A percentile compares a stretch with the other conserved stretches of the same genome.
phyloP scores from a whole-genome alignment of 2,329 filamentous ascomycete species.

The Beauveria pseudobassiana region DNA sequence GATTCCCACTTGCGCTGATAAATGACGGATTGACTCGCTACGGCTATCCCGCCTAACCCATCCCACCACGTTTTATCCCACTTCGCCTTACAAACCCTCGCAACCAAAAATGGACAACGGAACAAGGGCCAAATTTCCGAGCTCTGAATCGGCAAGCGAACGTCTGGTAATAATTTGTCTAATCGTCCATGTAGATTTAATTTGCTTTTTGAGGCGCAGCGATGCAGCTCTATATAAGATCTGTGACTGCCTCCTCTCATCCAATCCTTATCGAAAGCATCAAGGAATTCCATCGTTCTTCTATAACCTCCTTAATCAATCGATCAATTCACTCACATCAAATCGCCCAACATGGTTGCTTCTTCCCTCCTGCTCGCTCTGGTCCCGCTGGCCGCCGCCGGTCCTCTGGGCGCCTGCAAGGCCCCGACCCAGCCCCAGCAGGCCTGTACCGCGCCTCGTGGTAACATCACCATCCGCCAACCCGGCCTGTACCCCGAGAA shows the following conservation, averaged over 20 bases:
- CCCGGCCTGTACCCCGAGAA: slow-evolving; percentile 18
- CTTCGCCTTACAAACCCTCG: not conserved
- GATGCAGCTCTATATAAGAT: not conserved
- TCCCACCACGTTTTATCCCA: not conserved
- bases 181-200: not conserved
- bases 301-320: not conserved
- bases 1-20: not conserved
- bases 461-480: slow-evolving; percentile 6
- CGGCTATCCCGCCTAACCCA: not conserved
- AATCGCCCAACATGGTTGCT: not conserved
- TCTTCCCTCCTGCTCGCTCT: not conserved
- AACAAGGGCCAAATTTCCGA: not conserved
- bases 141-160: not conserved
- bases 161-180: not conserved
- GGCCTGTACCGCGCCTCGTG: not conserved
- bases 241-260: not conserved
- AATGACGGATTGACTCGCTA: not conserved
- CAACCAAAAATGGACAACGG: not conserved
- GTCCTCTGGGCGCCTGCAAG: not conserved
- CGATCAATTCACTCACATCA: not conserved
- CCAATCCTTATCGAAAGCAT: not conserved
- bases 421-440: not conserved
- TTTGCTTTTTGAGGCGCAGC: not conserved
- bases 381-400: not conserved
- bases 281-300: not conserved